These are phyloP conservation scores for Eleusine indica DNA, from an alignment of 176 grass and related monocot genomes.

Conservation along the genomic window DNA sequence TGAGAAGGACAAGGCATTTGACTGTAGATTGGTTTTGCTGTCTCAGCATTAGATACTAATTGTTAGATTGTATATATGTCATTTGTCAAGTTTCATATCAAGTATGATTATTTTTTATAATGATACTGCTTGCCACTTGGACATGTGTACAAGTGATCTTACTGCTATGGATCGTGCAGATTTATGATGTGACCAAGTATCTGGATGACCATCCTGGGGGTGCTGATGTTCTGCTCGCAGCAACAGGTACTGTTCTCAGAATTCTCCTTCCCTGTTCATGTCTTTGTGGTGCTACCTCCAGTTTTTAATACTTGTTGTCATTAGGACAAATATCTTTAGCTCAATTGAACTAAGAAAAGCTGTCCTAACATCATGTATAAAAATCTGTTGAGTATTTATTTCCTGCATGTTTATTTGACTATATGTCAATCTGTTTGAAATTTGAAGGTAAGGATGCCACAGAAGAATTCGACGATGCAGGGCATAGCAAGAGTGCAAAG, in stretches of 20 bases:
- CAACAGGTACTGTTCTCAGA: constrained; percentile 48
- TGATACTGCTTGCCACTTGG: background rate
- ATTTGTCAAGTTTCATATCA: background rate
- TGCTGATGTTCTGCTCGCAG: constrained; percentile 66
- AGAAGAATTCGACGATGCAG: constrained; percentile 85
- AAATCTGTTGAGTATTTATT: background rate
- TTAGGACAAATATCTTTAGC: background rate
- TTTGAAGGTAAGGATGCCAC: constrained; percentile 85
- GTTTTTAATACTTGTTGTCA: background rate
- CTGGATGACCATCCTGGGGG: constrained; percentile 95
- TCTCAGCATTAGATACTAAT: background rate
- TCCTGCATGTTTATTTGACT: constrained; percentile 6
- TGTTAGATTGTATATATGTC: background rate
- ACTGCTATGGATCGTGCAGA: constrained; percentile 45
- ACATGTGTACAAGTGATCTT: constrained; percentile 19
- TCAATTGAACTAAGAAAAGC: background rate
- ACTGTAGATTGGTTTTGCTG: background rate
- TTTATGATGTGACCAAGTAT: constrained; percentile 91
- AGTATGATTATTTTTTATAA: background rate
- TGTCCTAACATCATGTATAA: background rate
- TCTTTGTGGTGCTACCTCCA: background rate
- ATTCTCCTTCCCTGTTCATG: background rate
- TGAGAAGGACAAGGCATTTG: background rate
- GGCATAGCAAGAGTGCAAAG: constrained; percentile 73
- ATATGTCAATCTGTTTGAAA: constrained; percentile 49